These are phyloP conservation scores for Penicillium sp. DNA, from an alignment of 2,329 filamentous ascomycete species.

Conservation along the genomic window DNA sequence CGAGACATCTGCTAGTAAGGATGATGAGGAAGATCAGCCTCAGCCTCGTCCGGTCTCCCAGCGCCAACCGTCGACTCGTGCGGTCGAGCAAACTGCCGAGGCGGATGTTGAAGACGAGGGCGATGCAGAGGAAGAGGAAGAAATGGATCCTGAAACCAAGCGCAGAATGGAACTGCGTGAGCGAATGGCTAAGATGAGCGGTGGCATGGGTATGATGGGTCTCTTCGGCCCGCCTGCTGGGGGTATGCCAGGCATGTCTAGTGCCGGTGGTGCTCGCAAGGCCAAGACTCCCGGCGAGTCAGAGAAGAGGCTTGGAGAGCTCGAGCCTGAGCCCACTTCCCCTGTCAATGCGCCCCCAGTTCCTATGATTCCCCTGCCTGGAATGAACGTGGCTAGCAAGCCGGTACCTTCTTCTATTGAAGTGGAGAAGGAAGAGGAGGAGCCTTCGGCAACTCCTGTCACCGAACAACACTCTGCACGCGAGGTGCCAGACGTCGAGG, in stretches of 20 bases:
- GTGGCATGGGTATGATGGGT: slow-evolving; percentile 93
- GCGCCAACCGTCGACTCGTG: slow-evolving; percentile 18
- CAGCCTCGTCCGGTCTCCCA: slow-evolving; percentile 17
- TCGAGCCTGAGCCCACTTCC: slow-evolving; percentile 35
- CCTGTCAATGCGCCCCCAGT: slow-evolving; percentile 44
- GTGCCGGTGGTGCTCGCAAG: slow-evolving; percentile 47
- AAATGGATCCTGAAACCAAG: slow-evolving; percentile 81
- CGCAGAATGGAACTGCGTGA: slow-evolving; percentile 86
- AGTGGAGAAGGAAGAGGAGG: slow-evolving; percentile 54
- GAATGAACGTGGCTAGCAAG: slow-evolving; percentile 58
- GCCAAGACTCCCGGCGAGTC: slow-evolving; percentile 46
- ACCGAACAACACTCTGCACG: slow-evolving; percentile 45
- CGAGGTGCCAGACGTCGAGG: slow-evolving; percentile 57
- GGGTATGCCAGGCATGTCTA: slow-evolving; percentile 60
- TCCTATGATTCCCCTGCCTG: slow-evolving; percentile 65
- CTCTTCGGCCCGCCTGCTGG: slow-evolving; percentile 76
- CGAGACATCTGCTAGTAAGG: slow-evolving; percentile 65
- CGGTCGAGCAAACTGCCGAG: slow-evolving; percentile 42
- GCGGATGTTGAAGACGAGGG: slow-evolving; percentile 59
- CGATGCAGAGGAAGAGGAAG: slow-evolving; percentile 76
- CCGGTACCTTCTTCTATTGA: slow-evolving; percentile 47
- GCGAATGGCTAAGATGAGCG: slow-evolving; percentile 98
- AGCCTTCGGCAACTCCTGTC: slow-evolving; percentile 43
- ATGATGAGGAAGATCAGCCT: slow-evolving; percentile 69
- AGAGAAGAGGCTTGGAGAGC: slow-evolving; percentile 35